Conservation (phyloP, 495 filamentous ascomycete genomes). For the Lineolata rhizophorae region DNA sequence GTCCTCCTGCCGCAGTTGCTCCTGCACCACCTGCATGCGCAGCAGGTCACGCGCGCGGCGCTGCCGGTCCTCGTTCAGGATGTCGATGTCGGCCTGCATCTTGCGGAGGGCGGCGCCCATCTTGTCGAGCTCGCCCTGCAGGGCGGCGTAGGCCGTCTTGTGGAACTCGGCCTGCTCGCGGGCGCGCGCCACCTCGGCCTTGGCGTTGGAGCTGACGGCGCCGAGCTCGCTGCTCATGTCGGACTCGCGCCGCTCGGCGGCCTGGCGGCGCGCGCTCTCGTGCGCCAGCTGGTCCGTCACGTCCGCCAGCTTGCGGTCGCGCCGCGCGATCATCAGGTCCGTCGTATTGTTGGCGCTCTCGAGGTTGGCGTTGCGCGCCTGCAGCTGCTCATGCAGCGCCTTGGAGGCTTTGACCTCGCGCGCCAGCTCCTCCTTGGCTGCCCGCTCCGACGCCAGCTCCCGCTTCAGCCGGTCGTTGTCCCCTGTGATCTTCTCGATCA, state of each 20-base stretch:
- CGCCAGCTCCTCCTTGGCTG: conserved; percentile 21
- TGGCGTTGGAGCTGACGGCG: conserved; percentile 2
- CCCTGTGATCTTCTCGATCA: conserved; percentile 73
- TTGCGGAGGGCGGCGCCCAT: too few relatives aligned
- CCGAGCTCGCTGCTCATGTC: conserved; percentile 6
- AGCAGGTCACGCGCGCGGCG: too few relatives aligned
- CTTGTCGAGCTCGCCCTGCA: too few relatives aligned
- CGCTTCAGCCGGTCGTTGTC: conserved; percentile 73
- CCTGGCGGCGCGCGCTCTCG: conserved; percentile 5
- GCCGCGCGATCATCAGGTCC: conserved; percentile 4
- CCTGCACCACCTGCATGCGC: too few relatives aligned
- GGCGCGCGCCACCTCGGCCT: conserved; percentile 5
- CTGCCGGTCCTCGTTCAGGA: too few relatives aligned
- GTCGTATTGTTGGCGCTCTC: conserved; percentile 19
- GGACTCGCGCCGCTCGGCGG: conserved; percentile 6
- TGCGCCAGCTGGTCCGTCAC: conserved; percentile 8
- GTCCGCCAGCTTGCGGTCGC: conserved; percentile 13
- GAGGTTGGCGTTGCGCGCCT: conserved; percentile 48
- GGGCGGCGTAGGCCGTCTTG: neutral
- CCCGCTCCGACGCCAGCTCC: conserved; percentile 52
- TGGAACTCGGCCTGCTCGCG: conserved; percentile 5
- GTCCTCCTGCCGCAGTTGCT: too few relatives aligned
- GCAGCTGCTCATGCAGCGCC: conserved; percentile 46
- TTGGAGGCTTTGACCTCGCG: conserved; percentile 49
- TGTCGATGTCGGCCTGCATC: too few relatives aligned